Conservation (phyloP, 140 eudicot genomes). For the Ambrosia hybrid region DNA sequence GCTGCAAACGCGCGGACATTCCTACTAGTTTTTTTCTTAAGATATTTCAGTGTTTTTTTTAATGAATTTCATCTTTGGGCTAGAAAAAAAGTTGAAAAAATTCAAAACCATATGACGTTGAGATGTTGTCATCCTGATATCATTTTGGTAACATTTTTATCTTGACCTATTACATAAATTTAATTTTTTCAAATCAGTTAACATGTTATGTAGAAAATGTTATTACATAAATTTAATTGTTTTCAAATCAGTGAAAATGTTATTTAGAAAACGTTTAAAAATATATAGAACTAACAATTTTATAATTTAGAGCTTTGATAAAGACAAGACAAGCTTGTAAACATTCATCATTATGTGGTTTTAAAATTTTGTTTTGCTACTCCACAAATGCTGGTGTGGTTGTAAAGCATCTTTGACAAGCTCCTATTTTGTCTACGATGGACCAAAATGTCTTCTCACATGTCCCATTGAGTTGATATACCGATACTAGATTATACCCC, state of each 20-base stretch:
- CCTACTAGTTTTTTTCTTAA: too few species aligned
- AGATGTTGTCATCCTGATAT: background rate
- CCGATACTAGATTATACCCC: too few species aligned
- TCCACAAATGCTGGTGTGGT: background rate
- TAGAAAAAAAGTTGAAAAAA: too few species aligned
- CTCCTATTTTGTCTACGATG: background rate
- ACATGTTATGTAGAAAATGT: too few species aligned
- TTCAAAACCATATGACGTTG: background rate
- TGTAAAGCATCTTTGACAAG: conserved; percentile 13
- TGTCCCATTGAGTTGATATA: background rate
- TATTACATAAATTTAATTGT: too few species aligned
- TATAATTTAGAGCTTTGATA: background rate
- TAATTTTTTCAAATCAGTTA: too few species aligned
- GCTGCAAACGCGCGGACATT: too few species aligned
- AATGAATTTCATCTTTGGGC: too few species aligned
- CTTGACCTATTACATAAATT: too few species aligned
- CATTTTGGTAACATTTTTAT: background rate
- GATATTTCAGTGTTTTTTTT: too few species aligned
- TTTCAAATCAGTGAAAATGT: too few species aligned
- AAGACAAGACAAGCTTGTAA: conserved; percentile 1
- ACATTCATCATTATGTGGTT: background rate
- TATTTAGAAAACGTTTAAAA: too few species aligned
- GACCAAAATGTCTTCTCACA: conserved; percentile 4
- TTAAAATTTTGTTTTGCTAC: background rate
- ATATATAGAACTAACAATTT: background rate